Evolutionary conservation across 2,329 filamentous ascomycete genomes (phyloP).

Genomic region (Talaromyces sp.): DNA sequence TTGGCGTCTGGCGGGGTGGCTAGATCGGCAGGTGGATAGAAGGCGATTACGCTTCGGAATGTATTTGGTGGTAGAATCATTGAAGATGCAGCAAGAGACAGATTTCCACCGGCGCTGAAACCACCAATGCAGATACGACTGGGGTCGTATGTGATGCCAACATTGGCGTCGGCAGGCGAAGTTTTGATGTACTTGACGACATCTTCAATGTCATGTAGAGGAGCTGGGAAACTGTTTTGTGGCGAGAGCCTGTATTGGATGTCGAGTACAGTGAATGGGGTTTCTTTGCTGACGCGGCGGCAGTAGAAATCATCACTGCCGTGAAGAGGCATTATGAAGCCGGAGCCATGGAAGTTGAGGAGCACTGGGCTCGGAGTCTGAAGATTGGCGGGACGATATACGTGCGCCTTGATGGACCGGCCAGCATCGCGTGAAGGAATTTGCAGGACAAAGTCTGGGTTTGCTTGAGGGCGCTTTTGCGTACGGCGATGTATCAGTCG

Average conservation of each 20-base stretch:
- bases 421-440: constrained; percentile 14
- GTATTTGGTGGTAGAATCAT: constrained; percentile 9
- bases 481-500: not conserved
- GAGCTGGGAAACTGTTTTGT: constrained; percentile 46
- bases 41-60: constrained; percentile 26
- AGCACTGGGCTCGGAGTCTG: constrained; percentile 1
- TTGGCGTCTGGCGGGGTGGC: constrained; percentile 15
- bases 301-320: constrained; percentile 43
- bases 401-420: constrained; percentile 12
- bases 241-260: constrained; percentile 51
- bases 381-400: not conserved
- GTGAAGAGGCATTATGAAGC: constrained; percentile 10
- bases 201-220: constrained; percentile 49
- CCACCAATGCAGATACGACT: constrained; percentile 33
- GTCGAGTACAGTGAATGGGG: constrained; percentile 43
- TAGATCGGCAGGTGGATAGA: constrained; percentile 31
- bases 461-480: constrained; percentile 14
- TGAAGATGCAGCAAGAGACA: constrained; percentile 35
- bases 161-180: constrained; percentile 24
- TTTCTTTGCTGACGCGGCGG: constrained; percentile 44
- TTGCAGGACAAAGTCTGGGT: constrained; percentile 16
- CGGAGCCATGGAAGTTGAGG: constrained; percentile 15
- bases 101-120: constrained; percentile 43
- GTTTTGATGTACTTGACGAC: constrained; percentile 28
- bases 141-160: constrained; percentile 26